Evolutionary conservation across 2,329 filamentous ascomycete genomes (phyloP), one percentile per base, ranked within the genome.

Genomic region (Didymella pomorum): DNA sequence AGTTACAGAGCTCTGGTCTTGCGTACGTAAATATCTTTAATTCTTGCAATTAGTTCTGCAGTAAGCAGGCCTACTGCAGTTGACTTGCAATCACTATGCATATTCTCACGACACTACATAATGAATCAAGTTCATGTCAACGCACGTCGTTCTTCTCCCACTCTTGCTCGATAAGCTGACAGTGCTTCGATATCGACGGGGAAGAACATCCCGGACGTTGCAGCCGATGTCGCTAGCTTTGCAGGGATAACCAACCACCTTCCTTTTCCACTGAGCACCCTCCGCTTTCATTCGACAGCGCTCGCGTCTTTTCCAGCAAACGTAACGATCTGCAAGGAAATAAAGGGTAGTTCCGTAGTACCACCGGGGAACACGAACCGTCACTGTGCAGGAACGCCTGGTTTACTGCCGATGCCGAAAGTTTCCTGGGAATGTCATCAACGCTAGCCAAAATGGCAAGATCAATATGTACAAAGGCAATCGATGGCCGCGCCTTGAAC

Each of bases 391-490:
- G 35, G 35, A 39, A 33, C 43, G 44, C 41, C 48, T 18, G 16
- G 33, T 41, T 45, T 52, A 23, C 29, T 50, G 21, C 46, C 23
- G 43, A 26, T 11, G 25, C 47, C 26, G 33, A 37, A 23, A 21
- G 10, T n/a, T 35, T 35, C 31, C 20, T 26, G 41, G 49, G 56
- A 18, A 42, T 58, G 45, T 54, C 50, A 46, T 41, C 28, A 46
- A 58, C 61, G 46, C 57, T 62, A 58, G 48, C 54, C 45, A 46
- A 51, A 33, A 12, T 23, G 48, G 52, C 45, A 46, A 51, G 41
- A 12, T 28, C 33, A n/a, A 47, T 37, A 57, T 47, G 42, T 61
- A 63, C 60, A 63, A 66, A 55, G 56, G 35, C 18, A 7, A 23
- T 39, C 23, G 6, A 58, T 46, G 45, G 46, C 56, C 57, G 26